Percentiles rank a stretch among this genome's conserved stretches.
Conservation (phyloP, 345 rosid species). For the Geranium brycei region DNA sequence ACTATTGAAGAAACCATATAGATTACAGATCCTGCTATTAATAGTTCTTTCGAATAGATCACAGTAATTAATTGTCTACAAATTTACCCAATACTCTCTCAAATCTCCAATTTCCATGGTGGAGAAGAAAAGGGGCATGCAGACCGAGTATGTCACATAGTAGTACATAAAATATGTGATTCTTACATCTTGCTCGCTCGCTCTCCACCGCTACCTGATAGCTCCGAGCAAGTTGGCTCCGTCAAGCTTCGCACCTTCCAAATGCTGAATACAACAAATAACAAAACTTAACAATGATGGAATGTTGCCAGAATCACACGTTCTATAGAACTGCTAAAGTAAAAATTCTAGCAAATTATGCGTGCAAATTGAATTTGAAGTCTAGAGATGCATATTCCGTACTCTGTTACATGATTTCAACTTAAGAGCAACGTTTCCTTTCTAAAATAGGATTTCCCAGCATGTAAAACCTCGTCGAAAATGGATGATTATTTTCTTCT, state of each 20-base stretch:
- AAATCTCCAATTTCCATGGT: not conserved
- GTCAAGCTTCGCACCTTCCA: slow-evolving; percentile 83
- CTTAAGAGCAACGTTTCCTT: not conserved
- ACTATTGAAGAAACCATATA: no score
- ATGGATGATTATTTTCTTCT: not conserved
- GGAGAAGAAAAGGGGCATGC: not conserved
- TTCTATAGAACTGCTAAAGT: not conserved
- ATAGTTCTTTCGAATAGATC: not conserved
- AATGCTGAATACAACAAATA: slow-evolving; percentile 32
- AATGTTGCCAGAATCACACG: not conserved
- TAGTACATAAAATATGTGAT: no score
- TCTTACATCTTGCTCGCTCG: not conserved
- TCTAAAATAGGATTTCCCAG: not conserved
- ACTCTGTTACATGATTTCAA: not conserved
- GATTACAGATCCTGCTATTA: not conserved
- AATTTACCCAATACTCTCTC: not conserved
- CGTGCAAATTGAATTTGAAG: not conserved
- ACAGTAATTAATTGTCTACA: not conserved
- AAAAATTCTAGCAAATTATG: not conserved
- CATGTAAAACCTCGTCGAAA: not conserved
- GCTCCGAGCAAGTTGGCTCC: slow-evolving; percentile 81
- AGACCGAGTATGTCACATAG: not conserved
- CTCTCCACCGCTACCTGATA: slow-evolving; percentile 29
- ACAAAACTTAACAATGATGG: not conserved
- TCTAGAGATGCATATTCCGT: not conserved